Percentiles rank a stretch among this genome's conserved stretches.
Evolutionary conservation across 2,329 filamentous ascomycete species (phyloP).

Genomic region (Epicoccum nigrum): DNA sequence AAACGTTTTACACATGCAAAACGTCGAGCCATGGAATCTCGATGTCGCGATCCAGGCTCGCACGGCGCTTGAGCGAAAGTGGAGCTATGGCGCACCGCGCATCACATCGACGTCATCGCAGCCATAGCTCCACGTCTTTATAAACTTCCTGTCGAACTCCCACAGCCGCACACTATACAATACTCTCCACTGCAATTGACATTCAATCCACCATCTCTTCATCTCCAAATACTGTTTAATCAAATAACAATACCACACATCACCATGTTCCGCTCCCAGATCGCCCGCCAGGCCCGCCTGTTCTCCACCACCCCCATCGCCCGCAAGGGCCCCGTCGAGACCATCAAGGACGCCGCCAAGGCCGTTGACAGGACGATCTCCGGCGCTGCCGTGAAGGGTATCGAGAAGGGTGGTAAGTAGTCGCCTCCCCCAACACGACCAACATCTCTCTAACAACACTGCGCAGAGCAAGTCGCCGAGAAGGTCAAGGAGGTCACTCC

Average conservation of each 20-base stretch:
- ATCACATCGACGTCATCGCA: background rate
- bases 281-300: conserved; percentile 54
- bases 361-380: conserved; percentile 62
- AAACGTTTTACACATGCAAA: background rate
- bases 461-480: conserved; percentile 56
- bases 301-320: conserved; percentile 60
- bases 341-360: conserved; percentile 64
- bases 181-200: conserved; percentile 14
- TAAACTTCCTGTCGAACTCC: conserved; percentile 11
- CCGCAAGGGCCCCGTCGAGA: conserved; percentile 60
- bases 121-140: background rate
- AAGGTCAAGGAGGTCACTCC: conserved; percentile 45
- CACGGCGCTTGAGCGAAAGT: background rate
- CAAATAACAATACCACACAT: conserved; percentile 6
- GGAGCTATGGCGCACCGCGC: background rate
- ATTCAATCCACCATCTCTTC: conserved; percentile 1
- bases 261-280: conserved; percentile 55
- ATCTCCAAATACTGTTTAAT: conserved; percentile 11
- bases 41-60: background rate
- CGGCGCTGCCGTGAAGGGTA: conserved; percentile 64
- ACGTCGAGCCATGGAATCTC: background rate
- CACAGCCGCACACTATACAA: background rate
- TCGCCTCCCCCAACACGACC: background rate
- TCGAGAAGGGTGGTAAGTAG: conserved; percentile 66
- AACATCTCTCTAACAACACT: conserved; percentile 19